These are phyloP conservation scores for Phellopilus nigrolimitatus DNA, from an alignment of 1,284 basidiomycete genomes.

Conservation along the genomic window DNA sequence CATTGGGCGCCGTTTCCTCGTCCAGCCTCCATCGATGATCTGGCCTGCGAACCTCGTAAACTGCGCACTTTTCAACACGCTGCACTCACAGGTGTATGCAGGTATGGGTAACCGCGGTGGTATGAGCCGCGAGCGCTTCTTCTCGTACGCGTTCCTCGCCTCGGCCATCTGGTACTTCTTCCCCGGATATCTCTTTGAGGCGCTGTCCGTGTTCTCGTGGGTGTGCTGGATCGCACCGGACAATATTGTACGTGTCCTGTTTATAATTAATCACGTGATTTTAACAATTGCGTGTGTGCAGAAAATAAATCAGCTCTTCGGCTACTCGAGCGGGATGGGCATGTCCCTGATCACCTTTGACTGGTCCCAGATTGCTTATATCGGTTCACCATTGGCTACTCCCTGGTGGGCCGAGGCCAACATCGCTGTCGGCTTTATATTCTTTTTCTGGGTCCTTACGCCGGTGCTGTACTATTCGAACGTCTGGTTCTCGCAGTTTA, in stretches of 20 bases:
- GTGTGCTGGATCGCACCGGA: slow-evolving; percentile 34
- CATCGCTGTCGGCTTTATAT: slow-evolving; percentile 49
- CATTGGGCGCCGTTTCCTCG: slow-evolving; percentile 71
- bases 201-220: slow-evolving; percentile 38
- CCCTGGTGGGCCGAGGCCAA: slow-evolving; percentile 54
- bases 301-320: slow-evolving; percentile 73
- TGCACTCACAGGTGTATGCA: slow-evolving; percentile 59
- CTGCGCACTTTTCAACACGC: slow-evolving; percentile 79
- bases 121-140: slow-evolving; percentile 74
- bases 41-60: slow-evolving; percentile 86
- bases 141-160: slow-evolving; percentile 55
- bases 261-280: no score
- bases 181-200: slow-evolving; percentile 65
- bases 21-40: slow-evolving; percentile 89
- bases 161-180: slow-evolving; percentile 67
- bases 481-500: slow-evolving; percentile 21
- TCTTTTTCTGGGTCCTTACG: slow-evolving; percentile 48
- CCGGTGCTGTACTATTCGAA: slow-evolving; percentile 26
- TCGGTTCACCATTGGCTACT: slow-evolving; percentile 55
- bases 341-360: slow-evolving; percentile 61
- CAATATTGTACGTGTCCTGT: no score
- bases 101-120: slow-evolving; percentile 61
- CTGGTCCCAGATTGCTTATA: slow-evolving; percentile 64
- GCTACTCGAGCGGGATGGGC: slow-evolving; percentile 36
- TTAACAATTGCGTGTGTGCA: no score